Base-by-base conservation (phyloP, 768 basidiomycete genomes). In the Termitomyces sp. region DNA sequence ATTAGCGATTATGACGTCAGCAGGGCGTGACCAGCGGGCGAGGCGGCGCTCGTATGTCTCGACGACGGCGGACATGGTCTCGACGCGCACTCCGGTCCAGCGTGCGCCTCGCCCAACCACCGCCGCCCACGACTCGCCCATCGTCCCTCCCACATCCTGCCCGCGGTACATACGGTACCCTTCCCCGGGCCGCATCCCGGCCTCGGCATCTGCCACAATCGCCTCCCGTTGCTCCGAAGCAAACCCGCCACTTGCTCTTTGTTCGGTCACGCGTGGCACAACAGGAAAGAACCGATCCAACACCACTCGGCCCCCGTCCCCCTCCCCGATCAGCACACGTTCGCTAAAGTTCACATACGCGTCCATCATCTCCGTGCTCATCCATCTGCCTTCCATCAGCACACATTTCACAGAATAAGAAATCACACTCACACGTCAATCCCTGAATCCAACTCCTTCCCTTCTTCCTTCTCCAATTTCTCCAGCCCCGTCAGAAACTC, bases 21-120 rank as follows among this genome's bases (percentile, higher is more conserved):
- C 47, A 31, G 12, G 54, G 58, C 62, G 60, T 62, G 56, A 57
- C 56, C 83, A 82, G 53, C 77, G 71, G 61, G 72, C 63, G 35
- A 93, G 59, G 49, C 89, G 74, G 59, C 82, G 74, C 71, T 95
- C 93, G 54, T 84, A 85, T 50, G 72, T 69, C 68, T 87, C 87
- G 29, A 92, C 75, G 16, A 89, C 77, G 10, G 67, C 70, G 3
- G 75, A 69, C 43, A 95, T 42, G 58, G 82, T 78, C 51, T 81
- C 79, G 21, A 68, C 71, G 1, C 71, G 69, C 5, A 87, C 79
- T 1, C 90, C 87, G 1, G 78, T 69, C 75, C 86, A 84, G 41
- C 66, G 54, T 6, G 81, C 82, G 0, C 77, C 86, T 19, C 78
- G 76, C 21, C 67, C 66, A 0, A 92, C 55, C 9, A 94, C 76